Base-by-base conservation (phyloP, 2,329 filamentous ascomycete species). In the Neocucurbitaria cava region DNA sequence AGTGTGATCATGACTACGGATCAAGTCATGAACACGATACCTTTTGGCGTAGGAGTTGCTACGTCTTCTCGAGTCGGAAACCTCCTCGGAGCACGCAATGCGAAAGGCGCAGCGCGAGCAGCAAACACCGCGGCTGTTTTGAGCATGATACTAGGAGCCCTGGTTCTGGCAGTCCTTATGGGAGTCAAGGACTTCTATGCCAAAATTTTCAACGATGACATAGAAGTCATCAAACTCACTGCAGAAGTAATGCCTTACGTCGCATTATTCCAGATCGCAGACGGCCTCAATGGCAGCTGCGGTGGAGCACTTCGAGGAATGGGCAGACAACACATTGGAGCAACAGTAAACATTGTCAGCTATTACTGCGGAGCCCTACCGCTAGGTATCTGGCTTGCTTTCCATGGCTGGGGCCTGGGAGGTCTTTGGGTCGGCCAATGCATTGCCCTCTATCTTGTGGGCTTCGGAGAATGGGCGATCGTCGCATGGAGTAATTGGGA, bases 1-100 rank as follows among this genome's bases (percentile, higher is more conserved):
- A 90, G 87, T 43, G 90, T 96, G 20, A 92, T 96, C 71, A 96
- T 96, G 91, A 96, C 91, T 0, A 87, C 89, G 0, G 91, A 96
- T 71, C 90, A 94, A 70, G 85, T 93, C 52, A 87, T 92, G 80
- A 92, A 87, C 67, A 96, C 92, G 0, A 89, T 96, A 40, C 92
- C 92, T 0, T 96, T 96, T 65, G 92, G 92, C 0, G 83, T 96
- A 0, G 92, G 92, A 0, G 91, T 96, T 0, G 91, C 92, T 0
- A 87, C 90, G 0, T 92, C 89, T 6, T 83, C 89, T 0, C 83
- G 92, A 1, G 82, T 96, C 10, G 92, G 92, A 0, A 96, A 96
- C 65, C 81, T 95, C 1, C 82, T 96, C 0, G 92, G 92, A 0
- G 85, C 89, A 0, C 81, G 83, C 26, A 84, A 88, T 58, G 79